phyloP scores from a whole-genome alignment of 305 asterid species.

The Solanum hybrid region DNA sequence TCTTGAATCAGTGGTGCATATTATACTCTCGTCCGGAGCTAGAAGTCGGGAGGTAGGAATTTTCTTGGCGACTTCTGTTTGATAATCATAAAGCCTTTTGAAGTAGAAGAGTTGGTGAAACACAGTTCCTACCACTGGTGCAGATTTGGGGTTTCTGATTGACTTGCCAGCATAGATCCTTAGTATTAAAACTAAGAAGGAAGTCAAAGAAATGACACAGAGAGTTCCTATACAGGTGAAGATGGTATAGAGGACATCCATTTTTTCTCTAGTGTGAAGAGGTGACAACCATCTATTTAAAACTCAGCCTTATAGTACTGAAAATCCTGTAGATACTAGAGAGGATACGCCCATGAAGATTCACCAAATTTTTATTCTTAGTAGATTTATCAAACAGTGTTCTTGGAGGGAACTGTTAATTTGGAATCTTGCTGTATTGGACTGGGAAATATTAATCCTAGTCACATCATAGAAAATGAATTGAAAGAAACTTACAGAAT shows the following conservation, averaged over 20 bases:
- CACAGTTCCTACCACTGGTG: constrained; percentile 62
- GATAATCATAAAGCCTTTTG: constrained; percentile 45
- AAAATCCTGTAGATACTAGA: neutral
- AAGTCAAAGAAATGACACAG: constrained; percentile 9
- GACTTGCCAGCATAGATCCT: constrained; percentile 39
- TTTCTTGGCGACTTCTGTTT: constrained; percentile 23
- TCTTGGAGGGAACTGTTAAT: neutral
- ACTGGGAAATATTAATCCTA: neutral
- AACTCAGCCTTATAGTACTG: neutral
- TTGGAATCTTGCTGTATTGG: neutral
- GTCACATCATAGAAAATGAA: neutral
- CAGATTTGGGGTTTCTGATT: constrained; percentile 21
- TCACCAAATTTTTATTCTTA: neutral
- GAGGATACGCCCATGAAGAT: neutral
- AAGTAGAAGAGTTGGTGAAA: constrained; percentile 48
- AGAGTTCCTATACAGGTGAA: constrained; percentile 11
- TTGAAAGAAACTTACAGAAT: neutral
- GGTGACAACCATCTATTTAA: neutral
- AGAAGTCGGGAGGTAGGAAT: constrained; percentile 38
- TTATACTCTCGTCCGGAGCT: constrained; percentile 40
- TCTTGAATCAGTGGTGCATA: constrained; percentile 42
- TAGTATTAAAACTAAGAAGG: constrained; percentile 19
- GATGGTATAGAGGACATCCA: constrained; percentile 29
- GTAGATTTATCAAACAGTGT: neutral
- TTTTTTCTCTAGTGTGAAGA: neutral